These are phyloP conservation scores for Malassezia yamatoensis DNA, from an alignment of 1,284 basidiomycete species.

Conservation along the genomic window DNA sequence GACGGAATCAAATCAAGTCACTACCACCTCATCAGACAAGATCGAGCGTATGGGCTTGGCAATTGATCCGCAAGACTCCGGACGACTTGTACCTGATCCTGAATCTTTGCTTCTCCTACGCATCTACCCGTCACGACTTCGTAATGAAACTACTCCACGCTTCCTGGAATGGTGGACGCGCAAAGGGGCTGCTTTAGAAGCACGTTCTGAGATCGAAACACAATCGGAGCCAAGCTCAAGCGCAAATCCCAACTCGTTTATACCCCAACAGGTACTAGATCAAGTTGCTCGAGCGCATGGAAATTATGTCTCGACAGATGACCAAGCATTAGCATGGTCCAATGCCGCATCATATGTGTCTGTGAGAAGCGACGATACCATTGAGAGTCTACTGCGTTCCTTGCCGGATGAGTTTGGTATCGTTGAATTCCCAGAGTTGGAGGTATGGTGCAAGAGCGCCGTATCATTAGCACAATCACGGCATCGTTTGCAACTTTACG, in stretches of 20 bases:
- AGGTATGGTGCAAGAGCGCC: conserved; percentile 2
- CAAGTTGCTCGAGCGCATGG: background rate
- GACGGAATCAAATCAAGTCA: background rate
- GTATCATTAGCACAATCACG: conserved; percentile 1
- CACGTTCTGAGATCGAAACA: too few species aligned
- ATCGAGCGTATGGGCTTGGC: background rate
- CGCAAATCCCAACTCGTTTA: background rate
- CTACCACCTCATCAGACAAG: background rate
- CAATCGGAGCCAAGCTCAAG: background rate
- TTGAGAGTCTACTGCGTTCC: conserved; percentile 2
- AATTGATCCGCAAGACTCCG: background rate
- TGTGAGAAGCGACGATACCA: background rate
- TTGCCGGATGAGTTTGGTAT: conserved; percentile 8
- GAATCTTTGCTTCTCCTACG: background rate
- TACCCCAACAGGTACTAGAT: conserved; percentile 12
- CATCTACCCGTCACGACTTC: conserved; percentile 12
- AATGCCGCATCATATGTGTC: background rate
- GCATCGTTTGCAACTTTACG: background rate
- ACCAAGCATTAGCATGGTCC: background rate
- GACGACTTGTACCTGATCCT: background rate
- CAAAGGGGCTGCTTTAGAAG: conserved; percentile 8
- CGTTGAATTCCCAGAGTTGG: conserved; percentile 12
- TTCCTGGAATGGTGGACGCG: conserved; percentile 16
- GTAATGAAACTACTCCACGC: conserved; percentile 12
- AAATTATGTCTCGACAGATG: background rate